Percentiles rank a stretch among this genome's conserved stretches.
Conservation (phyloP, 2,329 filamentous ascomycete genomes). For the Chrysoporthe austroafricana region DNA sequence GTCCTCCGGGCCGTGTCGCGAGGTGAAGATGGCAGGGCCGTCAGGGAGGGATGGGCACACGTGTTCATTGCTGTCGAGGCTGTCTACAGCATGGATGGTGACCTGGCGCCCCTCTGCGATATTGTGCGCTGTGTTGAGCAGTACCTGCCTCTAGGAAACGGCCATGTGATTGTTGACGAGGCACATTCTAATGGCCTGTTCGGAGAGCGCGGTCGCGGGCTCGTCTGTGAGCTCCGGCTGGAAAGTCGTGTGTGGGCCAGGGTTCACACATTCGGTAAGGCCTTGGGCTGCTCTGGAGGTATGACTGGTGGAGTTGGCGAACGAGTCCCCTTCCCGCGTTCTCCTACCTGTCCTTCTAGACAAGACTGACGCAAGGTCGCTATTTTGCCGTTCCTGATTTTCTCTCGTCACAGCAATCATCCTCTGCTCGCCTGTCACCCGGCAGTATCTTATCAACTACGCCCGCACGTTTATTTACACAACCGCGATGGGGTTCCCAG, state of each 20-base stretch:
- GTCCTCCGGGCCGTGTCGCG: slow-evolving; percentile 39
- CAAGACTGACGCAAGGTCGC: background rate
- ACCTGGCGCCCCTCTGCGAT: slow-evolving; percentile 65
- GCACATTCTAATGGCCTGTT: slow-evolving; percentile 68
- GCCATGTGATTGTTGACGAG: slow-evolving; percentile 68
- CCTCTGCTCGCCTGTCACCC: slow-evolving; percentile 61
- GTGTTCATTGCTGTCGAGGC: slow-evolving; percentile 73
- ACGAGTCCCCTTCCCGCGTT: too few species aligned
- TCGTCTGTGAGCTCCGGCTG: slow-evolving; percentile 61
- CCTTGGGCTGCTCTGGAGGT: slow-evolving; percentile 70
- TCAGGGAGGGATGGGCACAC: slow-evolving; percentile 48
- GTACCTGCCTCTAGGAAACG: slow-evolving; percentile 60
- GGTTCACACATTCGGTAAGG: slow-evolving; percentile 70
- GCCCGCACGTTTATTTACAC: slow-evolving; percentile 77
- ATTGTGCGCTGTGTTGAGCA: slow-evolving; percentile 62
- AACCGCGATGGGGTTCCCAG: slow-evolving; percentile 67
- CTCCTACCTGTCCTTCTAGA: background rate
- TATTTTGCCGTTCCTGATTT: background rate
- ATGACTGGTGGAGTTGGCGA: background rate
- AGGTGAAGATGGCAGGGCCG: slow-evolving; percentile 37
- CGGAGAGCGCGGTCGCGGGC: slow-evolving; percentile 58
- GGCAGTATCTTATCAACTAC: slow-evolving; percentile 74
- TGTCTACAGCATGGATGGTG: slow-evolving; percentile 85
- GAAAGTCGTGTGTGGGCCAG: slow-evolving; percentile 60
- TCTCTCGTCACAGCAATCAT: slow-evolving; percentile 49